Evolutionary conservation across 352 stramenopile species (phyloP), one percentile per base, ranked within the genome.

Genomic region (Phytophthora lateralis): DNA sequence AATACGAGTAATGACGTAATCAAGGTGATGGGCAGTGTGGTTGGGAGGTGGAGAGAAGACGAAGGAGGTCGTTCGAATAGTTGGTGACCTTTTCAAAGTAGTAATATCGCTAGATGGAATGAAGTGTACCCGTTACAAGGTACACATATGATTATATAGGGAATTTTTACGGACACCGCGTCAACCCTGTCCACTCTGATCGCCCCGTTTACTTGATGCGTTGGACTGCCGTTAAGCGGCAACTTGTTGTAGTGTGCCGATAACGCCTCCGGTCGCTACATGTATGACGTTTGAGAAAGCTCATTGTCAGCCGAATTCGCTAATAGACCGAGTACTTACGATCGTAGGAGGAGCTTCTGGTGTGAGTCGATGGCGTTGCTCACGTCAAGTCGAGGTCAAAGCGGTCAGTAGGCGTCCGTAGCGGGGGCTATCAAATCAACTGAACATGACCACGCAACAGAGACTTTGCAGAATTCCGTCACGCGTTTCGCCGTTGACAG

Each of bases 381-480:
- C 8, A 32, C 27, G 0, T 32, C 27, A 32, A 32, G 27, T 29
- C 26, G 26, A 4, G 4, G 26, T 29, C 26, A 29, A 8, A 29
- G 26, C 26, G 27, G 27, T 32, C 27, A 32, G n/a, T n/a, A n/a
- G n/a, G n/a, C n/a, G n/a, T n/a, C 6, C 6, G 6, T 30, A 30
- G 26, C 26, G 26, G 0, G 6, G 26, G 26, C 26, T 30, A 6
- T 8, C 26, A 30, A 30, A 11, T 11, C 27, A 38, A 55, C 55
- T 62, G 41, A 44, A 55, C 52, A 7, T 30, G 27, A 32, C 7
- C 27, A 32, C 27, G 27, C 27, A 30, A 30, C 27, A 30, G 27
- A 30, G 27, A 30, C 27, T 30, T n/a, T 24, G 26, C 7, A 30
- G 26, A 30, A 30, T 30, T 30, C 7, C 26, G 26, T 30, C 26